Percentiles rank a stretch among this genome's conserved stretches.
Evolutionary conservation across 805 yeast species (phyloP).

Genomic region (Yamadazyma takamatsuzukensis): DNA sequence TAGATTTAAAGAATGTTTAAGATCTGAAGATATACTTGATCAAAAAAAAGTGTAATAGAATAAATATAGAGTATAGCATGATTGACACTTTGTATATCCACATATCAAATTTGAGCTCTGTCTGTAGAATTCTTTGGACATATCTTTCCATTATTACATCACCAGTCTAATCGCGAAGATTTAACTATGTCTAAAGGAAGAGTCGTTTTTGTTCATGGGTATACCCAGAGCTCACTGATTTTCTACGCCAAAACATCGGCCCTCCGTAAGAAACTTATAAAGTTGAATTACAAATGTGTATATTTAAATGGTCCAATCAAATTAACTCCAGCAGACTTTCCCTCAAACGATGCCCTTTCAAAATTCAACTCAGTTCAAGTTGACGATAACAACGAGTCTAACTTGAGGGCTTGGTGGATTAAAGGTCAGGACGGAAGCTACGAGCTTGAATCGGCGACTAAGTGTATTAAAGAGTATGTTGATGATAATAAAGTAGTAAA

Average conservation of each 20-base stretch:
- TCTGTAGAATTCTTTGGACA: no score
- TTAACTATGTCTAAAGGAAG: slow-evolving; percentile 33
- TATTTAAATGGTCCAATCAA: slow-evolving; percentile 77
- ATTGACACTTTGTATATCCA: no score
- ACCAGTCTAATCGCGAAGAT: no score
- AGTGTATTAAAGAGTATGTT: slow-evolving; percentile 45
- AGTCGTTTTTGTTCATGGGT: slow-evolving; percentile 88
- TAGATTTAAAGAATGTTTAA: no score
- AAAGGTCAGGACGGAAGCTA: slow-evolving; percentile 46
- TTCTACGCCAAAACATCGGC: slow-evolving; percentile 91
- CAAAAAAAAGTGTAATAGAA: no score
- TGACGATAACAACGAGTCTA: slow-evolving; percentile 26
- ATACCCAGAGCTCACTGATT: slow-evolving; percentile 75
- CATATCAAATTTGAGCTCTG: no score
- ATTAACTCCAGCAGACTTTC: slow-evolving; percentile 67
- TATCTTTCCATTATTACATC: no score
- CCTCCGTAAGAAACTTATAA: slow-evolving; percentile 68
- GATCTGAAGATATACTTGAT: no score
- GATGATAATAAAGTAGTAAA: slow-evolving; percentile 49
- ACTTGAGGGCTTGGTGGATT: slow-evolving; percentile 74
- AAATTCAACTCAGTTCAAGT: slow-evolving; percentile 42
- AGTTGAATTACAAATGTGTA: slow-evolving; percentile 63
- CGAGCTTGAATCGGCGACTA: slow-evolving; percentile 50
- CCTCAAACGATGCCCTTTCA: slow-evolving; percentile 59
- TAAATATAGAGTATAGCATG: no score